Conservation (phyloP, 306 rosid species). For the Rosa lucieae region DNA sequence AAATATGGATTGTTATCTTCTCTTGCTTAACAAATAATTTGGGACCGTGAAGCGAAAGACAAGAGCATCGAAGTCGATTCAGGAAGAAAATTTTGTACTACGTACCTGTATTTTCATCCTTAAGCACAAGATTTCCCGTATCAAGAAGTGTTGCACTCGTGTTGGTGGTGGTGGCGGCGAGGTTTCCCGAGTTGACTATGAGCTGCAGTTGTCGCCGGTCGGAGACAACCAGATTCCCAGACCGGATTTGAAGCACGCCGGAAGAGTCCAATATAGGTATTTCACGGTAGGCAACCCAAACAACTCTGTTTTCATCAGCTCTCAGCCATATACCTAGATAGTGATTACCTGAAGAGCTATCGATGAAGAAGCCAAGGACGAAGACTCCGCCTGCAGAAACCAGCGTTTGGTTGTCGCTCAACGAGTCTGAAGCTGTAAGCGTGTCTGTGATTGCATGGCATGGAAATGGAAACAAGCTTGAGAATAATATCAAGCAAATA, state of each 20-base stretch:
- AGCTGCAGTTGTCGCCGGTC: constrained; percentile 15
- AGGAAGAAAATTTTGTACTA: background rate
- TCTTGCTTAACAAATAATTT: background rate
- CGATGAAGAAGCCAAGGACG: constrained; percentile 14
- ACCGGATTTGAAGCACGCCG: constrained; percentile 5
- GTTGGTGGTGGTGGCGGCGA: background rate
- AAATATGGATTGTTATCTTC: background rate
- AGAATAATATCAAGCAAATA: background rate
- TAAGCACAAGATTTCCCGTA: constrained; percentile 10
- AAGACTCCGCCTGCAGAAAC: constrained; percentile 8
- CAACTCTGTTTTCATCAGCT: background rate
- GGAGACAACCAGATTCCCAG: constrained; percentile 13
- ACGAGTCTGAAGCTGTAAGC: background rate
- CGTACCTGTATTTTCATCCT: background rate
- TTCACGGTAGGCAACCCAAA: constrained; percentile 18
- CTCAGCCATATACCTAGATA: constrained; percentile 11
- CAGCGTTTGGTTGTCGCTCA: constrained; percentile 9
- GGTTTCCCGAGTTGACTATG: constrained; percentile 10
- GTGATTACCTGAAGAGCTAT: constrained; percentile 5
- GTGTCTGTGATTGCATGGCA: constrained; percentile 6
- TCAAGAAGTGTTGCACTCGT: constrained; percentile 20
- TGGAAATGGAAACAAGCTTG: background rate
- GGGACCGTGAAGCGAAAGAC: background rate
- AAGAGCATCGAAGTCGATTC: background rate
- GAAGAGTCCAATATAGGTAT: constrained; percentile 1